Conservation (phyloP, 257 asterid genomes). For the Lycium ferocissimum region DNA sequence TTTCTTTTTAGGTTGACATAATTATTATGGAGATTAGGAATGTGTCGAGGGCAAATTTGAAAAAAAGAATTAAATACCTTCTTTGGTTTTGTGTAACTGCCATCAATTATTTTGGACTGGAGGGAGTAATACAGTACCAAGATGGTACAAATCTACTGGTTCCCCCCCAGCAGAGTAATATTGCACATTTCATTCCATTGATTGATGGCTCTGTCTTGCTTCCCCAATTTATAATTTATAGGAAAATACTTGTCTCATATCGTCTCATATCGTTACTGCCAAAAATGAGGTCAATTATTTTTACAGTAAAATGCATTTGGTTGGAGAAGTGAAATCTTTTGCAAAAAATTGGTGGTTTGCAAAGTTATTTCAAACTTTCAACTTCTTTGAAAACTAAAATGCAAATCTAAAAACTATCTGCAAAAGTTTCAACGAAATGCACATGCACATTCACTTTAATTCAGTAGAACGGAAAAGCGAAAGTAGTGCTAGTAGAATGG, state of each 20-base stretch:
- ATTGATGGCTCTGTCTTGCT: background rate
- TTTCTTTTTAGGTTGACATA: too few species aligned
- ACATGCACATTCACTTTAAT: background rate
- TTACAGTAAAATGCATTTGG: background rate
- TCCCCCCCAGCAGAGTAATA: background rate
- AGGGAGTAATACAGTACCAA: background rate
- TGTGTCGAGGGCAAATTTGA: too few species aligned
- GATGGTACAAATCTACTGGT: background rate
- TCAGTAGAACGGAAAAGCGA: background rate
- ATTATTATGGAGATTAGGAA: too few species aligned
- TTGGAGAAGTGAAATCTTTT: slow-evolving; percentile 11
- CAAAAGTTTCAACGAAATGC: background rate
- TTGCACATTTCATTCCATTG: background rate
- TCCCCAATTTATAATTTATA: background rate
- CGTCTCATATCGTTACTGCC: background rate
- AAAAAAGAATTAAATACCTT: too few species aligned
- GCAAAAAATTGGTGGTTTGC: background rate
- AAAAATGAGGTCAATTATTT: background rate
- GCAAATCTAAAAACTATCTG: background rate
- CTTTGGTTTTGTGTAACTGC: too few species aligned
- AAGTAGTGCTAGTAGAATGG: background rate
- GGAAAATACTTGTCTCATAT: background rate
- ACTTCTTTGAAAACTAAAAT: background rate
- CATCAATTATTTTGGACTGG: too few species aligned
- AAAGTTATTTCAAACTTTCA: background rate